These are phyloP conservation scores for Rugosomyces carneus DNA, from an alignment of 1,284 basidiomycete species.

Conservation along the genomic window DNA sequence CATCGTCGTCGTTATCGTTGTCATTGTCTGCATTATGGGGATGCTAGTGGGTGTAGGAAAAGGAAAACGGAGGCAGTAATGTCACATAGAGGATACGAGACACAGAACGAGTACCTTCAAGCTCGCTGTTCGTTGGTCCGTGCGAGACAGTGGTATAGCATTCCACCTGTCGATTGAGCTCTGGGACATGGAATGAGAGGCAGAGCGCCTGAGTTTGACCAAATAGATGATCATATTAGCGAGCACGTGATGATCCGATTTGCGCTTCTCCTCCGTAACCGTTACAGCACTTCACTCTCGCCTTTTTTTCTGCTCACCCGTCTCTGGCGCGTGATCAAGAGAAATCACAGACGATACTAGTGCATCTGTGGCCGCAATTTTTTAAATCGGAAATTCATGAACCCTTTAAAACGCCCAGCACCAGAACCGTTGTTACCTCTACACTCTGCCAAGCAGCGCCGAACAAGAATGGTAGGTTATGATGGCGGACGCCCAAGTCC, in stretches of 20 bases:
- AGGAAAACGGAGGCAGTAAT: slow-evolving; percentile 44
- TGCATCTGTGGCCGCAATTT: background rate
- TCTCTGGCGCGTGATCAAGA: too few species aligned
- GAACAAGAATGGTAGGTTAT: slow-evolving; percentile 21
- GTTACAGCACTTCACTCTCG: background rate
- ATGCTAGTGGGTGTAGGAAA: slow-evolving; percentile 53
- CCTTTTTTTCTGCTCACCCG: too few species aligned
- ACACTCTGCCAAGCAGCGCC: slow-evolving; percentile 28
- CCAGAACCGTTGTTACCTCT: slow-evolving; percentile 24
- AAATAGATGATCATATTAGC: too few species aligned
- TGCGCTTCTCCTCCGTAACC: background rate
- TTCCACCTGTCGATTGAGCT: slow-evolving; percentile 63
- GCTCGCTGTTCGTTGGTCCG: slow-evolving; percentile 15
- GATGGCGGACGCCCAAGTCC: slow-evolving; percentile 21
- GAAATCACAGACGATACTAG: background rate
- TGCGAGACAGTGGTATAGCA: slow-evolving; percentile 47
- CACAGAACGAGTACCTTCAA: slow-evolving; percentile 66
- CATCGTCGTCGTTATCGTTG: slow-evolving; percentile 40
- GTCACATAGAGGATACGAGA: slow-evolving; percentile 32
- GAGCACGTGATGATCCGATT: background rate
- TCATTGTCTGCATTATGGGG: slow-evolving; percentile 42
- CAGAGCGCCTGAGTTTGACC: background rate
- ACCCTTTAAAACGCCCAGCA: slow-evolving; percentile 29
- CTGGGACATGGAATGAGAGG: slow-evolving; percentile 2
- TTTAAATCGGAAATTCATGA: slow-evolving; percentile 19